These are phyloP conservation scores for Mrakia frigida DNA, from an alignment of 768 basidiomycete species.

Conservation along the genomic window DNA sequence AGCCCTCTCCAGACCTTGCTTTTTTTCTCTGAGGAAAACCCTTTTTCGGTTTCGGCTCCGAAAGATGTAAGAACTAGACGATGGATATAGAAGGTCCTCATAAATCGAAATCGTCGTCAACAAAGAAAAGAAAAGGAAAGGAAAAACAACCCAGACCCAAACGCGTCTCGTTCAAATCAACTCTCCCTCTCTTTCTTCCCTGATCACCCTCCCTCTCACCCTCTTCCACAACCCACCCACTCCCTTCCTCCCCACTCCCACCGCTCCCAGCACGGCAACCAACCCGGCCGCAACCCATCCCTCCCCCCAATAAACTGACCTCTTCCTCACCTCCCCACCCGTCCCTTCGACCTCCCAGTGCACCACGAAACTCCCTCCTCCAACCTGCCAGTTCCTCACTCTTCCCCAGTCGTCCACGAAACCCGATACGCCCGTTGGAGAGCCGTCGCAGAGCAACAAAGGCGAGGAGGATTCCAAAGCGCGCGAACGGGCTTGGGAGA, in stretches of 20 bases:
- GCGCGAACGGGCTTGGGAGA: constrained; percentile 12
- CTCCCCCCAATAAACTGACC: not conserved
- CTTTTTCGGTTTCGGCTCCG: not conserved
- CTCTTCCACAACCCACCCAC: not conserved
- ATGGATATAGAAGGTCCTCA: too few relatives aligned
- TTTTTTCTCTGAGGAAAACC: too few relatives aligned
- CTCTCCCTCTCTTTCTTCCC: not conserved
- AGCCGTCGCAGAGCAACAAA: constrained; percentile 16
- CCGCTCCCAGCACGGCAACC: not conserved
- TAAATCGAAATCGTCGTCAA: too few relatives aligned
- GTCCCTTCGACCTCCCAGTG: not conserved
- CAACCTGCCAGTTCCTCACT: not conserved
- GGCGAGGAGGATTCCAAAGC: constrained; percentile 14
- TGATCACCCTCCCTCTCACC: not conserved
- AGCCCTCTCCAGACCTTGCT: not conserved
- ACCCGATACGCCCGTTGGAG: not conserved
- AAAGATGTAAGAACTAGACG: too few relatives aligned
- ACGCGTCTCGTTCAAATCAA: not conserved
- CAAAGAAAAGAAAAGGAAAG: too few relatives aligned
- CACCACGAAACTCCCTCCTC: constrained; percentile 1
- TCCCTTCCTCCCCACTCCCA: not conserved
- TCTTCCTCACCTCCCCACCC: not conserved
- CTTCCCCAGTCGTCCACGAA: constrained; percentile 17
- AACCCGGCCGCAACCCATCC: not conserved
- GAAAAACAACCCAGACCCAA: not conserved